A percentile compares a stretch with the other conserved stretches of the same genome.
phyloP scores from a whole-genome alignment of 257 asterid genomes.

The Rhazya stricta region DNA sequence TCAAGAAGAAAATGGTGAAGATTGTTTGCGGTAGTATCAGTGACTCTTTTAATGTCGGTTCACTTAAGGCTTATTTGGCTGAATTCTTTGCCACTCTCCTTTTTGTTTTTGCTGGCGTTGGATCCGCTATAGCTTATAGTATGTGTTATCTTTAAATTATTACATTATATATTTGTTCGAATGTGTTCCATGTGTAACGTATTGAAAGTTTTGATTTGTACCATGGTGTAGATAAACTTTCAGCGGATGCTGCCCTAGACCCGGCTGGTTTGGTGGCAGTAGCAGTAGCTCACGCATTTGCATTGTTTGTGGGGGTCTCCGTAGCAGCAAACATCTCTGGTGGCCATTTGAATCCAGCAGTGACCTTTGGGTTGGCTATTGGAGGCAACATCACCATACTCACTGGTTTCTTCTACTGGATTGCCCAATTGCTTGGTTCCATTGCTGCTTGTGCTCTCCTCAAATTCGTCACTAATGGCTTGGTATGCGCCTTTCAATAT shows the following conservation, averaged over 20 bases:
- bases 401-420: conserved; percentile 66
- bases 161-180: no score
- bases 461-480: conserved; percentile 49
- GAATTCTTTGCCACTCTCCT: conserved; percentile 73
- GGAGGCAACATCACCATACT: conserved; percentile 74
- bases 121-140: conserved; percentile 71
- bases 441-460: conserved; percentile 60
- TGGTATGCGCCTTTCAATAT: conserved; percentile 27
- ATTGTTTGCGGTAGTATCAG: conserved; percentile 58
- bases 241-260: conserved; percentile 46
- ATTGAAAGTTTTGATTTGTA: background rate
- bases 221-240: conserved; percentile 37
- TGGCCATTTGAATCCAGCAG: conserved; percentile 80
- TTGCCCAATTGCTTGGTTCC: conserved; percentile 67
- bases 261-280: conserved; percentile 66
- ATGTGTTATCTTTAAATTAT: conserved; percentile 21
- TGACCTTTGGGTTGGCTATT: conserved; percentile 66
- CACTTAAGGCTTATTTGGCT: conserved; percentile 50
- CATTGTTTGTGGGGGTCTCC: conserved; percentile 67
- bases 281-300: conserved; percentile 76
- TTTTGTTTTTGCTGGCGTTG: conserved; percentile 83
- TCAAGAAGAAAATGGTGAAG: conserved; percentile 51
- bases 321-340: conserved; percentile 74
- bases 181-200: no score
- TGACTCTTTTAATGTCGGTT: conserved; percentile 46